A percentile compares a stretch with the other conserved stretches of the same genome.
phyloP scores from a whole-genome alignment of 139 green algal species.

The Chlorella vulgaris region DNA sequence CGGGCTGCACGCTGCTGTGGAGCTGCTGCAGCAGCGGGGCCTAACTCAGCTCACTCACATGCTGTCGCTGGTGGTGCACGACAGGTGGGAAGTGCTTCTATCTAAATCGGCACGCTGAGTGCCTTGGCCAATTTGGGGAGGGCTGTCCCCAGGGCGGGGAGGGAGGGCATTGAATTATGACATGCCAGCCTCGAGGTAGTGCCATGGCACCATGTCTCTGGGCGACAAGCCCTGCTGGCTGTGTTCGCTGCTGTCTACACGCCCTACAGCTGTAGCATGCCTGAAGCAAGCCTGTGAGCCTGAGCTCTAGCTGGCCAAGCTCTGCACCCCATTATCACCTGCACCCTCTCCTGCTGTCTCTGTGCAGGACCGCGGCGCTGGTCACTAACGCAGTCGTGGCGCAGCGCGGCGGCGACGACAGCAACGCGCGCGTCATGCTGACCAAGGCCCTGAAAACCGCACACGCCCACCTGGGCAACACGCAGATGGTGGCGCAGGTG shows the following conservation, averaged over 20 bases:
- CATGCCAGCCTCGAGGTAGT: too few species aligned
- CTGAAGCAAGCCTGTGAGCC: too few species aligned
- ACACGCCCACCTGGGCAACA: constrained; percentile 36
- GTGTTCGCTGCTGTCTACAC: too few species aligned
- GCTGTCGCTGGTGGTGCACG: background rate
- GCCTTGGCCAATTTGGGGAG: background rate
- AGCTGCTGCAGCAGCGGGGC: constrained; percentile 9
- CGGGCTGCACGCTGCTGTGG: background rate
- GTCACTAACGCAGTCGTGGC: constrained; percentile 22
- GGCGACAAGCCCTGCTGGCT: too few species aligned
- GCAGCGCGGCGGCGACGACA: constrained; percentile 10
- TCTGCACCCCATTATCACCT: too few species aligned
- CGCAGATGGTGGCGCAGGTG: constrained; percentile 41
- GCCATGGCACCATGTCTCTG: too few species aligned
- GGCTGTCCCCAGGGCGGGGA: too few species aligned
- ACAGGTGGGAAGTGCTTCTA: background rate
- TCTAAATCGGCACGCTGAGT: too few species aligned
- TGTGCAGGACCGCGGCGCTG: constrained; percentile 20
- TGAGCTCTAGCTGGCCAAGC: too few species aligned
- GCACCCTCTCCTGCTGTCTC: background rate
- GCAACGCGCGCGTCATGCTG: constrained; percentile 23
- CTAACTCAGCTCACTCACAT: constrained; percentile 13
- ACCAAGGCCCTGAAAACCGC: constrained; percentile 43
- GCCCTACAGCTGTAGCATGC: too few species aligned
- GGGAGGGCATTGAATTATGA: background rate